phyloP scores from a whole-genome alignment of 163 green algal species.

The Volvox carteri region DNA sequence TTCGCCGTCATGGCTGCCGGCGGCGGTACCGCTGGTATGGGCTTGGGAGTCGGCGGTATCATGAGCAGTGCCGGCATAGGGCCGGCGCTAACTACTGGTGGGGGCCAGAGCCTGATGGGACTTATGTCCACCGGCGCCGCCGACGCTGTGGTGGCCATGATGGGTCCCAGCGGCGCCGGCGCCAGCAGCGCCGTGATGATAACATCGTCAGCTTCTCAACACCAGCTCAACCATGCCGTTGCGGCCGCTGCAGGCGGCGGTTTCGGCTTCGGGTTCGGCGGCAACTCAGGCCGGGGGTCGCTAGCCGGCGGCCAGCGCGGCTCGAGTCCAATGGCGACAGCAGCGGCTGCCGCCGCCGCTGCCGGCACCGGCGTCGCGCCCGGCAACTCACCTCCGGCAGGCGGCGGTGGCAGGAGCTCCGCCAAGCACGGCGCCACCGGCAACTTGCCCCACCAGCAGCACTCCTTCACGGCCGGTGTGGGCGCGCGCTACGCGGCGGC shows the following conservation, averaged over 20 bases:
- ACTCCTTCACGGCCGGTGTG: constrained; percentile 25
- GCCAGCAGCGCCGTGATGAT: constrained; percentile 18
- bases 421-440: background rate
- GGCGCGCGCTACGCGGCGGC: background rate
- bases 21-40: background rate
- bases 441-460: constrained; percentile 7
- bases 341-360: background rate
- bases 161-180: constrained; percentile 17
- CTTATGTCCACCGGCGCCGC: constrained; percentile 29
- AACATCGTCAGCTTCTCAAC: background rate
- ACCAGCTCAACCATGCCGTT: background rate
- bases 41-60: background rate
- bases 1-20: constrained; percentile 1
- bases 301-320: background rate
- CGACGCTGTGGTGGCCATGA: constrained; percentile 19
- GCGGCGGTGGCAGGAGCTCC: background rate
- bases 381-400: background rate
- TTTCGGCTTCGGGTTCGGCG: background rate
- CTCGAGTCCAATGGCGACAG: background rate
- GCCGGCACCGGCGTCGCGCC: background rate
- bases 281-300: background rate
- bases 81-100: background rate
- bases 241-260: background rate
- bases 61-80: constrained; percentile 19
- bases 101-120: background rate